Evolutionary conservation across 1,139 yeast genomes (phyloP).

Genomic region (Starmera stellimalicola): DNA sequence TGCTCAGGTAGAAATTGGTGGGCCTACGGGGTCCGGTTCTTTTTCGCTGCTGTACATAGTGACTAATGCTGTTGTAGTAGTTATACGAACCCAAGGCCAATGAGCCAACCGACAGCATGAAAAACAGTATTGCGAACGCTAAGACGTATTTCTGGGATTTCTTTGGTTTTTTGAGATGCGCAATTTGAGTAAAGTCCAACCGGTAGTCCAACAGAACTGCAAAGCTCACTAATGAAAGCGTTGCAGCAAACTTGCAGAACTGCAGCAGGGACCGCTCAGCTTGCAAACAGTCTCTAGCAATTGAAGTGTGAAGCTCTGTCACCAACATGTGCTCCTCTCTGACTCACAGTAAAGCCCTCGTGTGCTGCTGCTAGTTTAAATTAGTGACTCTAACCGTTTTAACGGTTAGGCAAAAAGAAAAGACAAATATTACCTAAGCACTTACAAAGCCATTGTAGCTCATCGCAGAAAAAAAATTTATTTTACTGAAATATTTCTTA

Average conservation of each 20-base stretch:
- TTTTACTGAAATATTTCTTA: neutral
- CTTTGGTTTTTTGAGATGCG: conserved; percentile 10
- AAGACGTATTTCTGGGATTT: conserved; percentile 20
- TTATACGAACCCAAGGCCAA: conserved; percentile 33
- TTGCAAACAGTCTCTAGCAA: conserved; percentile 55
- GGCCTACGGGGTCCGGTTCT: conserved; percentile 31
- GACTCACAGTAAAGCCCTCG: no score
- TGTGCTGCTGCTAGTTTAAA: no score
- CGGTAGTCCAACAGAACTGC: conserved; percentile 44
- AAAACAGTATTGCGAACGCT: conserved; percentile 31
- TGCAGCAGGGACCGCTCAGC: conserved; percentile 50
- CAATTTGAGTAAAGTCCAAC: conserved; percentile 26
- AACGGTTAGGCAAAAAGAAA: no score
- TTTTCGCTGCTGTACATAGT: conserved; percentile 36
- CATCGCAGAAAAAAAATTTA: conserved; percentile 4
- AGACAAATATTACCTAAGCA: no score
- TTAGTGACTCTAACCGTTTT: no score
- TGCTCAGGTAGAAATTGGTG: conserved; percentile 31
- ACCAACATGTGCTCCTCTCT: no score
- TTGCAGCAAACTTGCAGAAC: conserved; percentile 41
- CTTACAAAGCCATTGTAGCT: no score
- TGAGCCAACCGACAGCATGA: conserved; percentile 31
- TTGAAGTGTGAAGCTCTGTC: conserved; percentile 37
- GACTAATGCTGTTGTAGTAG: conserved; percentile 36
- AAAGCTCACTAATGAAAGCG: conserved; percentile 41